A percentile compares a stretch with the other conserved stretches of the same genome.
phyloP scores from a whole-genome alignment of 2,329 filamentous ascomycete species.

The Mycocentrospora acerina region DNA sequence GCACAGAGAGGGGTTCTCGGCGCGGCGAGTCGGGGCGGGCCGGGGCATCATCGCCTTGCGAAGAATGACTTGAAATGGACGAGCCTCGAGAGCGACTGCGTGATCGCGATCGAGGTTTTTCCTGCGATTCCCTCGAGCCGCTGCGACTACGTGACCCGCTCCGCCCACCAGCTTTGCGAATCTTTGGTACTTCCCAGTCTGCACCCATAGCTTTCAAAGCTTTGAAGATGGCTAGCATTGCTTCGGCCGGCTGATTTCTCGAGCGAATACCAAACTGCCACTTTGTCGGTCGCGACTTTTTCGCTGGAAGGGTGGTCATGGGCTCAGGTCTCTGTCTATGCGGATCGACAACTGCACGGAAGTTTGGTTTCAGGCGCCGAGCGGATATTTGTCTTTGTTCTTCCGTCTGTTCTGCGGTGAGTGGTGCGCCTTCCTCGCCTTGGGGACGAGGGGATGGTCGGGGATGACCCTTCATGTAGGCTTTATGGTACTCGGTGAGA shows the following conservation, averaged over 20 bases:
- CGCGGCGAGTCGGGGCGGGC: constrained; percentile 15
- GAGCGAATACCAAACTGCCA: constrained; percentile 99
- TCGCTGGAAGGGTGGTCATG: constrained; percentile 59
- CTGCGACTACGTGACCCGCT: constrained; percentile 39
- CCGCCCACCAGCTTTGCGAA: constrained; percentile 44
- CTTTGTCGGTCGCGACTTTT: constrained; percentile 77
- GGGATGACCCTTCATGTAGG: constrained; percentile 74
- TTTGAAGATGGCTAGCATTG: constrained; percentile 92
- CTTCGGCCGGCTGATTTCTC: constrained; percentile 90
- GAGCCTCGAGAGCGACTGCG: constrained; percentile 32
- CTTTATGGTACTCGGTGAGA: constrained; percentile 84
- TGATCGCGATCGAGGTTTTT: constrained; percentile 37
- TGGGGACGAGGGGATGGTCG: constrained; percentile 28
- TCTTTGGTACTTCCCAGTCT: constrained; percentile 69
- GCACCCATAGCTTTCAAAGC: constrained; percentile 85
- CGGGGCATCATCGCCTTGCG: constrained; percentile 19
- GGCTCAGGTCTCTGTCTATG: constrained; percentile 54
- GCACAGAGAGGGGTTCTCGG: constrained; percentile 33
- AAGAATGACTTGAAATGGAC: constrained; percentile 35
- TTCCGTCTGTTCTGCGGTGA: constrained; percentile 43
- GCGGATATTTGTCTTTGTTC: constrained; percentile 77
- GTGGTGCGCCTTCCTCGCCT: constrained; percentile 43
- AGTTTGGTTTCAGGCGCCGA: constrained; percentile 81
- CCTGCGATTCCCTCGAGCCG: constrained; percentile 27
- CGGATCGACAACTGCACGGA: constrained; percentile 66